Base-by-base conservation (phyloP, 164 flowering plant species). In the Liriodendron chinense region DNA sequence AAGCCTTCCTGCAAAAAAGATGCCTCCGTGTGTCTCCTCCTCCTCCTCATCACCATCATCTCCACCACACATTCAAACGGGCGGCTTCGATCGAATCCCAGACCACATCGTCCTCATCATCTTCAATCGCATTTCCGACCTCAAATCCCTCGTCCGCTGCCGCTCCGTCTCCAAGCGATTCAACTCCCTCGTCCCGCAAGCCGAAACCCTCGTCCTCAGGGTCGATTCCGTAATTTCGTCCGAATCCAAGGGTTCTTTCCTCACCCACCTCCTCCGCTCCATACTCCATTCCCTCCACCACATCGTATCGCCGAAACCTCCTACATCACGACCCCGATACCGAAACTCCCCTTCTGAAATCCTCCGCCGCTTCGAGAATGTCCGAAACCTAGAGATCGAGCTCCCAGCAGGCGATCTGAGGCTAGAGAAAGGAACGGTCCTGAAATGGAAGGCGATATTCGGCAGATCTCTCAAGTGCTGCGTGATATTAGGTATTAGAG, bases 381-480 rank as follows among this genome's bases (percentile, higher is more conserved):
- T 90, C 75, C 74, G 78, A 16, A 18, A 59, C 8, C 85, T 90
- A 7, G 79, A 74, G 25, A 79, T 90, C 65, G 89, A 85, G 79
- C 71, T 90, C 1, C 94, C 92, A 28, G 16, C 73, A 20, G 89
- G 89, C 1, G 90, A 89, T 69, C 76, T 87, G 1, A 57, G 69
- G 25, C 62, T 86, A 20, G 90, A 84, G 47, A 77, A 81, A 43
- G 86, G 88, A 43, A 78, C 81, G 3, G 66, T 76, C 3, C 69
- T 90, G 24, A 83, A 78, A 28, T 90, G 92, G 89, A 85, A 64
- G 64, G 92, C 90, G 0, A 84, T 71, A 66, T 90, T 85, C 59
- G 91, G 89, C 3, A 76, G 23, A 18, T 70, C 78, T 1, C 78
- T 90, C 26, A 78, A 73, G 75, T 78, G 78, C 73, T 88, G 90